Evolutionary conservation across 2,329 filamentous ascomycete species (phyloP), one percentile per base, ranked within the genome.

Genomic region (Calonectria hongkongensis): DNA sequence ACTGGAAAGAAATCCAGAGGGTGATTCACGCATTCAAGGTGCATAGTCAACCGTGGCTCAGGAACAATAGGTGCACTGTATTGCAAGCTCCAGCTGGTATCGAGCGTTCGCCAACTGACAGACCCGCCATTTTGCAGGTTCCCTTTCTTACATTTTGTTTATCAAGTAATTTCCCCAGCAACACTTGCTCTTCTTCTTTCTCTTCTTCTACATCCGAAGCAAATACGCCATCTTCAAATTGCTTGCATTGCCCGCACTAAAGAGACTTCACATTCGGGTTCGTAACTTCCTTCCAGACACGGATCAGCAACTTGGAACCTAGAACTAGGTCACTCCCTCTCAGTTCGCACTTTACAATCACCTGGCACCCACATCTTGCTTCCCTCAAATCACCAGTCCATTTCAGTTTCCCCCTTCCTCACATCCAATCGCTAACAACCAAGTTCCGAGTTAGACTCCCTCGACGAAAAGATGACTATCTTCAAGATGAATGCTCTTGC

Each of bases 401-500:
- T 15, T 41, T 27, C 12, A 27, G 18, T 13, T 60, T 48, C 30
- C 10, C 28, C 12, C 21, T 43, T 18, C 3, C n/a, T 27, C 30
- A 67, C 67, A 64, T 70, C 68, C 73, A 72, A 73, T 2, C 28
- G 18, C 27, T 68, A 33, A 63, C 47, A 27, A 51, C 15, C 5
- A 28, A 27, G 28, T 30, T 47, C 33, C 39, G 78, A 74, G 73
- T 33, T 65, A 27, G n/a, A 60, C 63, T 48, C 16, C 63, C 54
- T 50, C 30, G 75, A 71, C 70, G 51, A 77, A 54, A 69, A 68
- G 62, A 84, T 84, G 82, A 64, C 75, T 76, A 69, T 76, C 47
- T 67, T 74, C 74, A 83, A 81, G 74, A 81, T 81, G 78, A 77
- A 78, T 66, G 36, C 75, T 43, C 66, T 82, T 41, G 70, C 74